These are phyloP conservation scores for Starmerella gropengiesseri DNA, from an alignment of 805 yeast genomes.

Conservation along the genomic window DNA sequence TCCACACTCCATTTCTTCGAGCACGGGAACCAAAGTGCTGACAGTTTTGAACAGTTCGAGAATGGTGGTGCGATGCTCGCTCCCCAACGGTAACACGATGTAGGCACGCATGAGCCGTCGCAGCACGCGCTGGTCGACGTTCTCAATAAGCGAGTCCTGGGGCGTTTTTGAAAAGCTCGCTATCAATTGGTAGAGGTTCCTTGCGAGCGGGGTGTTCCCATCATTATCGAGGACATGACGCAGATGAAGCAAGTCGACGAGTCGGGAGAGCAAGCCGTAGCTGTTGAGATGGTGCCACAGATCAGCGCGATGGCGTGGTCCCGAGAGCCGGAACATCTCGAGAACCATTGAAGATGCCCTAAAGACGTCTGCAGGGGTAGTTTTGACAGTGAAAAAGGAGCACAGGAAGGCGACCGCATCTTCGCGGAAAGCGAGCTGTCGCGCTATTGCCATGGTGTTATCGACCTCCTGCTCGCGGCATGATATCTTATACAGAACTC, in stretches of 20 bases:
- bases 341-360: conserved; percentile 15
- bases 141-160: conserved; percentile 32
- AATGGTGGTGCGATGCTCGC: conserved; percentile 32
- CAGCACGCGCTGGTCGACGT: conserved; percentile 28
- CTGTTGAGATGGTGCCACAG: conserved; percentile 23
- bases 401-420: conserved; percentile 19
- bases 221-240: conserved; percentile 4
- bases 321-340: conserved; percentile 20
- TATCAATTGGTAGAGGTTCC: conserved; percentile 18
- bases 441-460: conserved; percentile 13
- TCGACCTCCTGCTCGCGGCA: background rate
- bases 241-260: conserved; percentile 17
- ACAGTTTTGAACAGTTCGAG: conserved; percentile 36
- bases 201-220: conserved; percentile 7
- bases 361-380: conserved; percentile 4
- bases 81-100: conserved; percentile 16
- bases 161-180: conserved; percentile 35
- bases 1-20: conserved; percentile 26
- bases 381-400: conserved; percentile 6
- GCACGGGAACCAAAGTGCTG: conserved; percentile 26
- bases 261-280: conserved; percentile 12
- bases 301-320: conserved; percentile 21
- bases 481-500: conserved; percentile 10
- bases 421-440: conserved; percentile 21
- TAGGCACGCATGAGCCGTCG: conserved; percentile 29